Percentiles rank a stretch among this genome's conserved stretches.
Evolutionary conservation across 2,329 filamentous ascomycete genomes (phyloP).

Genomic region (Fusarium longipes): DNA sequence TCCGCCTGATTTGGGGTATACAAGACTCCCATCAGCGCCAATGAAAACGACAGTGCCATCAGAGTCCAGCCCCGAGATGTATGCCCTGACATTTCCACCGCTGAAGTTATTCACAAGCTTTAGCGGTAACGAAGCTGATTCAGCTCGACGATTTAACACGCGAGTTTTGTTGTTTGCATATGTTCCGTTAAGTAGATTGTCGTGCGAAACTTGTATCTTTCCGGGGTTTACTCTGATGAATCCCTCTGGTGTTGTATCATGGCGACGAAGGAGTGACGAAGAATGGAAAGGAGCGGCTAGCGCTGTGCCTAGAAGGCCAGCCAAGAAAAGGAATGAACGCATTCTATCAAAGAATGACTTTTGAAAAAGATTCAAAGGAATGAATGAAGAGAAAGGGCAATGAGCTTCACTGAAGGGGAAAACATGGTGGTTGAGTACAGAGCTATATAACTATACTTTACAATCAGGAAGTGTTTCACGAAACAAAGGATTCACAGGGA

Average conservation of each 20-base stretch:
- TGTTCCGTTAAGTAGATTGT: conserved; percentile 56
- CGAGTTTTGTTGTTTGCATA: conserved; percentile 31
- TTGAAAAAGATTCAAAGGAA: conserved; percentile 6
- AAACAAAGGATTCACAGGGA: background rate
- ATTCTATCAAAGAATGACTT: conserved; percentile 36
- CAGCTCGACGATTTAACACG: background rate
- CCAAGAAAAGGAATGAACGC: conserved; percentile 42
- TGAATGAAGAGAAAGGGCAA: background rate
- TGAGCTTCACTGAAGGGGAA: background rate
- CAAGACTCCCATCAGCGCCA: conserved; percentile 53
- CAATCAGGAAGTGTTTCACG: background rate
- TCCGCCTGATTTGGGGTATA: conserved; percentile 56
- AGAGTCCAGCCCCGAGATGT: conserved; percentile 59
- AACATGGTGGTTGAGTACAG: background rate
- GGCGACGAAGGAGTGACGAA: conserved; percentile 11
- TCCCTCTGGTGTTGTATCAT: conserved; percentile 27
- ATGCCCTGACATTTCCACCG: conserved; percentile 55
- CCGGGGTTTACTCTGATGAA: conserved; percentile 51
- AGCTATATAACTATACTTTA: conserved; percentile 23
- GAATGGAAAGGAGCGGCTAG: conserved; percentile 32
- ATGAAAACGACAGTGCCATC: conserved; percentile 57
- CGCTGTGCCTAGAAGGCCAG: conserved; percentile 33
- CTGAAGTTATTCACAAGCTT: conserved; percentile 58
- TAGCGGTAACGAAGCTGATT: conserved; percentile 42
- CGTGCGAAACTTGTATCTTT: conserved; percentile 52